Base-by-base conservation (phyloP, 805 yeast species). In the Sugiyamaella valdiviana region DNA sequence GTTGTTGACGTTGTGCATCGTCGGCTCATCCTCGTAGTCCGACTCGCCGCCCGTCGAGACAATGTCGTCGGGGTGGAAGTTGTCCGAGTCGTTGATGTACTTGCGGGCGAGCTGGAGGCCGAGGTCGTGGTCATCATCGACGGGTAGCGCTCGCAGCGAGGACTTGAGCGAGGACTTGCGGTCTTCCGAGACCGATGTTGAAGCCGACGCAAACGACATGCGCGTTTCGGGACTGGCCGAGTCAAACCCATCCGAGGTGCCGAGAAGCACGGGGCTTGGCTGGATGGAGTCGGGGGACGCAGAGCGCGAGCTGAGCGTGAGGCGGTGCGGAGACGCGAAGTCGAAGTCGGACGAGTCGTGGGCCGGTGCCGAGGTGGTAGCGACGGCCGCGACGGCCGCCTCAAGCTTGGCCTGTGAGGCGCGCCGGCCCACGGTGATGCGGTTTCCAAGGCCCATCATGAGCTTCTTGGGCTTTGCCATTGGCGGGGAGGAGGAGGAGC, bases 401-500 rank as follows among this genome's bases (percentile, higher is more conserved):
- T n/a, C 23, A 14, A 16, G 5, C 10, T 17, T 37, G 39, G 39
- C 10, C 14, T 37, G n/a, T 37, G 39, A 37, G 39, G 39, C 20
- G 20, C 39, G 22, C 6, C 22, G 20, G 22, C 22, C 39, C 22
- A n/a, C 36, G 2, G 48, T 26, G 15, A 45, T 39, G 16, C 44
- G 42, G 36, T 39, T 45, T n/a, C 48, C 42, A 22, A 45, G 41
- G 17, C 48, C 48, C 22, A 44, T 44, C 48, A 39, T 39, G 17
- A 45, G 32, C 38, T 45, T 45, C 22, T 45, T 45, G 14, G 42
- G 32, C 16, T 15, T 12, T 21, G 42, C 16, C 29, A 15, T 15
- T 5, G 39, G 26, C 15, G 16, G 36, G n/a, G 44, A 36, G 10
- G 41, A 38, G 20, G 36, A 41, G 36, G 36, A 10, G 36, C n/a